Base-by-base conservation (phyloP, 106 monocot genomes). In the Triglochin maritima region DNA sequence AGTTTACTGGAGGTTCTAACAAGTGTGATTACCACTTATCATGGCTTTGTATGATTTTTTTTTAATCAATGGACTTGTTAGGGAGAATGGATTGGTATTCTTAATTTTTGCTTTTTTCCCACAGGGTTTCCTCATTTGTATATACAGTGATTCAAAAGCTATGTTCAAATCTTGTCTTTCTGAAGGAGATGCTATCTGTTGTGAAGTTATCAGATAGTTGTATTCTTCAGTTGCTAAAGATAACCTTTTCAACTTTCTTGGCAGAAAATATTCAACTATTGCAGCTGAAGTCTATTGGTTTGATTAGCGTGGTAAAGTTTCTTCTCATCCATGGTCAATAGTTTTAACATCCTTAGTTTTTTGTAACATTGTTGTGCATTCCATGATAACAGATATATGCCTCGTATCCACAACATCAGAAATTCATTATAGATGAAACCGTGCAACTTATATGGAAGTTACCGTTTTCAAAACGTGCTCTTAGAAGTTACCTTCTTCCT, bases 251-350 rank as follows among this genome's bases (percentile, higher is more conserved):
- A 55, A 98, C 86, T 62, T 98, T 98, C 77, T 78, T 92, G 71
- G 98, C 82, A 56, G 98, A 98, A 52, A 92, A 88, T 75, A 82
- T 92, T 68, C 86, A 92, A 73, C 84, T 98, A 46, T 81, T 98
- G 76, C 98, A 98, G 49, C 65, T 98, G 66, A 98, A 98, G 67
- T 84, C 98, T 41, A 92, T 98, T 17, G 74, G 72, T 71, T 76
- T 98, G 64, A 82, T 92, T 59, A 88, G 88, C 71, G 77, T 72
- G 86, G 98, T 98, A 88, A 63, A 62, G 41, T 58, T 13, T 63
- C 5, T 54, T 64, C 3, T 45, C 9, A 7, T 50, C 65, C 6
- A 9, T 56, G 46, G 15, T 44, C 17, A 47, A 68, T 53, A 50
- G 42, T 62, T 66, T 57, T 17, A 49, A 12, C 50, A 44, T 29